These are phyloP conservation scores for Penicillium robsamsonii DNA, from an alignment of 495 filamentous ascomycete species.

Conservation along the genomic window DNA sequence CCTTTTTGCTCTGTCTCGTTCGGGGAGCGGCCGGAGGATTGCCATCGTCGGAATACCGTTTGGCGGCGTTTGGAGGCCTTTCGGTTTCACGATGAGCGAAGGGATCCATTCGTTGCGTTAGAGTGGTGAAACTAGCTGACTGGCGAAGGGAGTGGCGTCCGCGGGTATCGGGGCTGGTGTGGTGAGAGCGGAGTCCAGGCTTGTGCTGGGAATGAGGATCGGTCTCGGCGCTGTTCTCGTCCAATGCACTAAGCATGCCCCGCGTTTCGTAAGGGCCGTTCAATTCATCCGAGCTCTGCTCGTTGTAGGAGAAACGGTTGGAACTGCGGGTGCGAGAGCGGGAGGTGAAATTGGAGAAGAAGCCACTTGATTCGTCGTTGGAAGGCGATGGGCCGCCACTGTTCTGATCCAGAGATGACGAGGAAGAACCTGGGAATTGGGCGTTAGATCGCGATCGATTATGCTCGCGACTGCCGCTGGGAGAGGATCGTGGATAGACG, in stretches of 20 bases:
- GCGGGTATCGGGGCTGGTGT: constrained; percentile 58
- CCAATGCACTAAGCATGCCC: constrained; percentile 63
- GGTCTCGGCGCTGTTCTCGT: constrained; percentile 58
- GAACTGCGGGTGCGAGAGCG: constrained; percentile 39
- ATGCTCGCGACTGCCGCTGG: constrained; percentile 46
- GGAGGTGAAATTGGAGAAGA: constrained; percentile 32
- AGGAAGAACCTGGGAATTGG: constrained; percentile 46
- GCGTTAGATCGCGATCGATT: constrained; percentile 51
- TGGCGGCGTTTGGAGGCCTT: constrained; percentile 55
- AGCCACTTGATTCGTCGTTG: constrained; percentile 38
- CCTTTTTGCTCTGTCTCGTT: constrained; percentile 75
- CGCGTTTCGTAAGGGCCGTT: constrained; percentile 66
- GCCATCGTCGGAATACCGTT: constrained; percentile 84
- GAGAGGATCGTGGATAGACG: constrained; percentile 48
- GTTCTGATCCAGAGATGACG: constrained; percentile 50
- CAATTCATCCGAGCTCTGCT: constrained; percentile 67
- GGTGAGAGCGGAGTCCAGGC: constrained; percentile 52
- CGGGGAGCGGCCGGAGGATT: constrained; percentile 56
- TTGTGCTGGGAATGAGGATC: constrained; percentile 41
- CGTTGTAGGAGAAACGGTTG: constrained; percentile 54
- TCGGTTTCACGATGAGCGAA: constrained; percentile 38
- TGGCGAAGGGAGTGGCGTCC: constrained; percentile 62
- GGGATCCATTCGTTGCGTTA: constrained; percentile 59
- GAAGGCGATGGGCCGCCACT: constrained; percentile 51
- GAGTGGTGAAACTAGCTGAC: constrained; percentile 73